Evolutionary conservation across 345 rosid species (phyloP).

Genomic region (Populus ilicifolia): DNA sequence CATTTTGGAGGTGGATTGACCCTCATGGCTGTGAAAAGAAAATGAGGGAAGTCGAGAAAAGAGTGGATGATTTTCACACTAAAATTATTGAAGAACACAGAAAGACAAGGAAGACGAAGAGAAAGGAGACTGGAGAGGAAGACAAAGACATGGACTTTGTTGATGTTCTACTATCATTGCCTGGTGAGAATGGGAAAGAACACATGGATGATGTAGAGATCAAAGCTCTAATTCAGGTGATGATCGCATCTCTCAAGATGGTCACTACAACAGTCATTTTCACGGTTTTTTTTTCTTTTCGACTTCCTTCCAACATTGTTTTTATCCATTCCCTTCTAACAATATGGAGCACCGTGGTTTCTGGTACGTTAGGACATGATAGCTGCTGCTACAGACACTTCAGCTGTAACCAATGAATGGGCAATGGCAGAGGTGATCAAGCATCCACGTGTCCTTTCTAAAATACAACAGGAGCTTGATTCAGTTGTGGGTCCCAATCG

Average conservation of each 20-base stretch:
- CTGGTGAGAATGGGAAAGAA: constrained; percentile 63
- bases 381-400: constrained; percentile 93
- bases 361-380: constrained; percentile 66
- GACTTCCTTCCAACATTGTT: not conserved
- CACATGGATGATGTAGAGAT: constrained; percentile 76
- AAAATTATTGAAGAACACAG: constrained; percentile 69
- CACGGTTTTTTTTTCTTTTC: not conserved
- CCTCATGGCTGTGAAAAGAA: constrained; percentile 70
- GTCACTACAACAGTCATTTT: not conserved
- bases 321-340: no score
- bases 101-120: constrained; percentile 24
- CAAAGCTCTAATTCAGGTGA: constrained; percentile 84
- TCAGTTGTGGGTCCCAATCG: constrained; percentile 54
- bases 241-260: not conserved
- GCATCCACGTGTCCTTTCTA: constrained; percentile 64
- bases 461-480: constrained; percentile 75
- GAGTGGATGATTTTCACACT: constrained; percentile 81
- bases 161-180: constrained; percentile 72
- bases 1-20: constrained; percentile 90
- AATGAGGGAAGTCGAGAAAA: constrained; percentile 82
- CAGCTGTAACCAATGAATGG: constrained; percentile 97
- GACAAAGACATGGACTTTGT: constrained; percentile 66
- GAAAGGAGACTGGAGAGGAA: constrained; percentile 5
- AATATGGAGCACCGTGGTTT: not conserved
- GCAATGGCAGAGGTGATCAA: constrained; percentile 90